These are phyloP conservation scores for Parafenestella ontariensis DNA, from an alignment of 2,329 filamentous ascomycete species.

Conservation along the genomic window DNA sequence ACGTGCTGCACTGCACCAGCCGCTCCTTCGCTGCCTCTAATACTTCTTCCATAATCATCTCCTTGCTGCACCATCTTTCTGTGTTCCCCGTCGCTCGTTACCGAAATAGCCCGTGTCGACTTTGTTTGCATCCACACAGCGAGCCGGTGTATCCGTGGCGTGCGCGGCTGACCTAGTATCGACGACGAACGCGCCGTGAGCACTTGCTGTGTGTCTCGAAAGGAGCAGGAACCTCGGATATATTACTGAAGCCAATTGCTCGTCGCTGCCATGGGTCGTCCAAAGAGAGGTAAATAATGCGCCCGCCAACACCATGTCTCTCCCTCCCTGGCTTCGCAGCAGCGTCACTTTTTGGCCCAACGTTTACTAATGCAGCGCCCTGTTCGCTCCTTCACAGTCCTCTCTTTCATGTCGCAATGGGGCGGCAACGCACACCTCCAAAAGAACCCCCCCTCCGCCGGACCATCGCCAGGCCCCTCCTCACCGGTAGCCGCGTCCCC, in stretches of 20 bases:
- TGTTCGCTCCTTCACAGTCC: conserved; percentile 62
- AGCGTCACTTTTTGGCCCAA: conserved; percentile 11
- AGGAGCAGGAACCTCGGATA: conserved; percentile 12
- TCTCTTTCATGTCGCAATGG: conserved; percentile 88
- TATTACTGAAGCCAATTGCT: conserved; percentile 15
- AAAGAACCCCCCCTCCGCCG: conserved; percentile 28
- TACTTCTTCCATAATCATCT: neutral
- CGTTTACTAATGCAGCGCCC: conserved; percentile 37
- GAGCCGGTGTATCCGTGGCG: conserved; percentile 41
- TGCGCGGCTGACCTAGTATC: conserved; percentile 35
- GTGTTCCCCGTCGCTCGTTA: conserved; percentile 33
- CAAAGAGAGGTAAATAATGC: conserved; percentile 46
- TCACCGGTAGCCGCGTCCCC: conserved; percentile 44
- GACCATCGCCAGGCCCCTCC: conserved; percentile 40
- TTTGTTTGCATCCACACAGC: conserved; percentile 18
- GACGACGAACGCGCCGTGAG: conserved; percentile 22
- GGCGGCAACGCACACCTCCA: conserved; percentile 55
- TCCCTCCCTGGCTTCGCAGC: conserved; percentile 11
- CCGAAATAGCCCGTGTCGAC: conserved; percentile 6
- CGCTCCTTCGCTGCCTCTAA: conserved; percentile 8
- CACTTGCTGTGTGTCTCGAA: conserved; percentile 18
- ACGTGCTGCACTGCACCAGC: conserved; percentile 13
- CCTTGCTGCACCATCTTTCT: conserved; percentile 11
- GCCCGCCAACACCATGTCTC: conserved; percentile 8
- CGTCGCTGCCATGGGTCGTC: conserved; percentile 41